A percentile compares a stretch with the other conserved stretches of the same genome.
Evolutionary conservation across 2,329 filamentous ascomycete species (phyloP).

Genomic region (Cladophialophora immunda): DNA sequence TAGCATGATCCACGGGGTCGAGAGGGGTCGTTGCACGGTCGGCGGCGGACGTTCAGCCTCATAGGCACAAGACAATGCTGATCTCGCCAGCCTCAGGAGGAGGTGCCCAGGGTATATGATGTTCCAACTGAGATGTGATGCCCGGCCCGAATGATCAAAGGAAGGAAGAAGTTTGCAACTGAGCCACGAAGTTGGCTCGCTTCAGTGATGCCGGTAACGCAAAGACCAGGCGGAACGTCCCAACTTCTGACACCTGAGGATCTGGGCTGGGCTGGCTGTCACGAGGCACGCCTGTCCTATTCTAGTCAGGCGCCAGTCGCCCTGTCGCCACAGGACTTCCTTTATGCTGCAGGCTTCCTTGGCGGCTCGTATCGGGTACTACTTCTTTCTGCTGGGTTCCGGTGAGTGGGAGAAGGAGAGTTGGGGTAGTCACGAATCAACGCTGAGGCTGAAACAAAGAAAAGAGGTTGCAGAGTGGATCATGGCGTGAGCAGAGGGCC

Average conservation of each 20-base stretch:
- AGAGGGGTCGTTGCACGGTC: not conserved
- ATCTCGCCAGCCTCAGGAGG: not conserved
- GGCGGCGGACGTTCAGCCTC: not conserved
- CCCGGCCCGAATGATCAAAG: not conserved
- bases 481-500: not conserved
- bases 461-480: not conserved
- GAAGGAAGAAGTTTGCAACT: not conserved
- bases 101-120: not conserved
- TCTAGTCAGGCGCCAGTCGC: not conserved
- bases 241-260: not conserved
- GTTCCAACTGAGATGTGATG: not conserved
- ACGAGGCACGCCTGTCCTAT: slow-evolving; percentile 2
- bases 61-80: not conserved
- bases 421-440: not conserved
- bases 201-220: not conserved
- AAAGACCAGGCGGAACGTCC: not conserved
- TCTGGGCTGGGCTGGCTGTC: not conserved
- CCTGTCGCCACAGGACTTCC: not conserved
- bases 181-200: not conserved
- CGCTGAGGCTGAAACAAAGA: not conserved
- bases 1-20: not conserved
- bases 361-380: not conserved
- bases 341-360: not conserved
- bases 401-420: not conserved
- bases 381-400: not conserved